phyloP scores from a whole-genome alignment of 139 green algal species.

The Nannochloris sp. region DNA sequence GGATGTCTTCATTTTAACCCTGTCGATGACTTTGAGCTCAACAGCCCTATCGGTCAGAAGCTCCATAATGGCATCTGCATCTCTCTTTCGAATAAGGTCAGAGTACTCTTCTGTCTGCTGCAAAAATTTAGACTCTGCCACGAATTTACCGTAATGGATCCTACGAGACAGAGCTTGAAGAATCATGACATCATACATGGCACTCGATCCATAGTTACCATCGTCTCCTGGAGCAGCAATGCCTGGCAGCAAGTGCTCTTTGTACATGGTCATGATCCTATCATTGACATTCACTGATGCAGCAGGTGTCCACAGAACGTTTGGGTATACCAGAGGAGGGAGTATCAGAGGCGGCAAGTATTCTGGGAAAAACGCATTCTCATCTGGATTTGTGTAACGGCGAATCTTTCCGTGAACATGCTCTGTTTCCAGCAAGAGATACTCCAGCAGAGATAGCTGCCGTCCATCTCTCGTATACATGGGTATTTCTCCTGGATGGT shows the following conservation, averaged over 20 bases:
- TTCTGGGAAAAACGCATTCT: conserved; percentile 90
- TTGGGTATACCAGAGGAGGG: conserved; percentile 31
- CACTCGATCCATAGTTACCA: conserved; percentile 87
- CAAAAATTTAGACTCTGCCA: conserved; percentile 97
- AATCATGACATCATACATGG: conserved; percentile 47
- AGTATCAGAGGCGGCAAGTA: conserved; percentile 42
- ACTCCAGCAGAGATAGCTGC: conserved; percentile 83
- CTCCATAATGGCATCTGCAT: conserved; percentile 79
- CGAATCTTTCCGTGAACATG: conserved; percentile 79
- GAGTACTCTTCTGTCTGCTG: conserved; percentile 71
- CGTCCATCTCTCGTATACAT: conserved; percentile 27
- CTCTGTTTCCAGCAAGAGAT: conserved; percentile 85
- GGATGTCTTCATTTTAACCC: conserved; percentile 80
- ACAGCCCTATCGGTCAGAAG: conserved; percentile 76
- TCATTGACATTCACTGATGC: conserved; percentile 85
- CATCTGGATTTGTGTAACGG: conserved; percentile 87
- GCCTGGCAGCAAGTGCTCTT: conserved; percentile 68
- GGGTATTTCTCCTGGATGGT: conserved; percentile 53
- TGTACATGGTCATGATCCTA: conserved; percentile 77
- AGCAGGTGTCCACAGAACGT: conserved; percentile 54
- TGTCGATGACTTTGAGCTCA: conserved; percentile 70
- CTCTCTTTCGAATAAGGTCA: conserved; percentile 52
- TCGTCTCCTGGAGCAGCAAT: conserved; percentile 74
- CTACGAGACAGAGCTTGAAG: conserved; percentile 88
- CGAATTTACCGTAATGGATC: conserved; percentile 98